Evolutionary conservation across 495 filamentous ascomycete genomes (phyloP), one percentile per base, ranked within the genome.

Genomic region (Aspergillus sclerotiicarbonarius): DNA sequence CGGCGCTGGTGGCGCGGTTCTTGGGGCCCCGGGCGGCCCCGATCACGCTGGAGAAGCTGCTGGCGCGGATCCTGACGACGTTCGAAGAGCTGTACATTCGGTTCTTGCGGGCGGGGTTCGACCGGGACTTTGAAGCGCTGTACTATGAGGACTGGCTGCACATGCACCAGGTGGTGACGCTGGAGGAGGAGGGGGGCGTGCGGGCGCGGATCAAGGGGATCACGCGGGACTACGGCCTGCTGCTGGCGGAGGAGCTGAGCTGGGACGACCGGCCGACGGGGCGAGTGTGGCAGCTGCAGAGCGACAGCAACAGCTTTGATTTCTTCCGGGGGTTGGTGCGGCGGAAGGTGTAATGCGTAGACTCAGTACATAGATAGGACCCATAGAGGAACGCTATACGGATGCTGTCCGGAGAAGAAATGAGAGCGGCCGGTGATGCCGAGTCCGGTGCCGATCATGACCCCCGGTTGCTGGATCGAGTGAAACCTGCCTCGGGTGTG

Each of bases 291-390:
- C 84, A 87, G 67, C 74, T 98, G 71, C 92, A 97, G 76, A 97
- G 90, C 71, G 94, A 99, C 65, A 91, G 91, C 66, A 99, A 99
- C 65, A 96, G 91, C 74, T 99, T 99, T 77, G 95, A 99, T 76
- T 99, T 97, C 75, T 93, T 96, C 71, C 87, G 80, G 67, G 94
- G 94, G 0, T 69, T 99, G 71, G 72, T 98, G 49, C 91, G 83
- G 81, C 81, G 87, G 67, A 97, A 94, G 80, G 68, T 88, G 31
- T 57, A 51, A 35, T 21, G 2, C 41, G 6, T 15, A 31, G 16
- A 16, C 0, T 49, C 6, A 25, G 46, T 37, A 37, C 13, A 15
- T 10, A 37, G 13, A 15, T n/a, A n/a, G n/a, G n/a, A n/a, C n/a
- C n/a, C 25, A 25, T 25, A 25, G 25, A 25, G 25, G 25, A n/a